Evolutionary conservation across 2,329 filamentous ascomycete species (phyloP).

Genomic region (Stachybotrys echinatus): DNA sequence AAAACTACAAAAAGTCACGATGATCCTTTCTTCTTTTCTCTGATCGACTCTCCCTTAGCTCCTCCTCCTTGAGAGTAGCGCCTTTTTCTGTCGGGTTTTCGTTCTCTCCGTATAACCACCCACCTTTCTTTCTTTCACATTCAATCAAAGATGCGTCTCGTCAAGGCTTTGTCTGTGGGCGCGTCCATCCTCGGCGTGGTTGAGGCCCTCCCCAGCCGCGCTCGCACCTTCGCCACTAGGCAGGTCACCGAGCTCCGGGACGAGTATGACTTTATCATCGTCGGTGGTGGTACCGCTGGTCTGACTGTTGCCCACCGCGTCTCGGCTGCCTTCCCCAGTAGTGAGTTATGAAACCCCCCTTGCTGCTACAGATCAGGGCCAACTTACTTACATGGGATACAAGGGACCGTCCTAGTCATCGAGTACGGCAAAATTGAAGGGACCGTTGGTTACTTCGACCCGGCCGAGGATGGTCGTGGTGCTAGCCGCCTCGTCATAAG

Average conservation of each 20-base stretch:
- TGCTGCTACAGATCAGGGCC: neutral
- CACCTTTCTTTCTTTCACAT: conserved; percentile 1
- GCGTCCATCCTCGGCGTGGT: conserved; percentile 11
- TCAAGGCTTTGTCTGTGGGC: conserved; percentile 10
- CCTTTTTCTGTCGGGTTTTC: conserved; percentile 6
- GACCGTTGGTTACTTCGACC: conserved; percentile 19
- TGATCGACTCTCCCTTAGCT: conserved; percentile 1
- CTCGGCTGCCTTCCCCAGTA: conserved; percentile 19
- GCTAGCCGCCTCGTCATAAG: conserved; percentile 15
- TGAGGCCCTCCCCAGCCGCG: conserved; percentile 11
- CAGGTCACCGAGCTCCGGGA: conserved; percentile 19
- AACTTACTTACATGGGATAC: neutral
- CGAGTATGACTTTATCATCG: conserved; percentile 23
- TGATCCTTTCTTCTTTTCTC: neutral
- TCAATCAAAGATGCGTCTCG: conserved; percentile 14
- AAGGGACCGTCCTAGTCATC: conserved; percentile 13
- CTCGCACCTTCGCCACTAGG: conserved; percentile 10
- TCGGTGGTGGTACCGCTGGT: conserved; percentile 25
- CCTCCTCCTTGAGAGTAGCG: conserved; percentile 5
- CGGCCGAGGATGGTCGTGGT: conserved; percentile 14
- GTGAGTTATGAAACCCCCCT: conserved; percentile 9
- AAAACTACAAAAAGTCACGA: neutral
- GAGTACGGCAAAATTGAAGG: conserved; percentile 13
- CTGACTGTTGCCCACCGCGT: conserved; percentile 27
- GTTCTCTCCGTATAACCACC: conserved; percentile 6